Conservation (phyloP, 352 stramenopile genomes). For the Pythium vanterpoolii region DNA sequence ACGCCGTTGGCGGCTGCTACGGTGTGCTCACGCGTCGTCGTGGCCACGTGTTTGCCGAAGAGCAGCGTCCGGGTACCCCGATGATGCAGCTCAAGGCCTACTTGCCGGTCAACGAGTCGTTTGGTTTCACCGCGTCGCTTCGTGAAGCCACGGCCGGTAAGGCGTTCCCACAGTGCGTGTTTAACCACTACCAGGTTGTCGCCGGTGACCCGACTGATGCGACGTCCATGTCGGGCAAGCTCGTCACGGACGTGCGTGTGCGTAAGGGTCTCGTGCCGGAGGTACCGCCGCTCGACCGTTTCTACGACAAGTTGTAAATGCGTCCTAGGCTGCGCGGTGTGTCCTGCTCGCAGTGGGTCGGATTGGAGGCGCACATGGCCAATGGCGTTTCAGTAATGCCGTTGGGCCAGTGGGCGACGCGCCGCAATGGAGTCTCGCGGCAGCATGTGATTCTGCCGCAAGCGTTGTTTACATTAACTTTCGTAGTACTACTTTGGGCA, state of each 20-base stretch:
- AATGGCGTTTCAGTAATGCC: too few species aligned
- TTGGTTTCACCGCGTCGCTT: conserved; percentile 99
- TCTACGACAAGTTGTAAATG: conserved; percentile 99
- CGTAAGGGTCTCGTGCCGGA: conserved; percentile 97
- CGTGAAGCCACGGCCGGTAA: conserved; percentile 98
- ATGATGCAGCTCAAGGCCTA: conserved; percentile 99
- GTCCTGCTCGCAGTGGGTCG: background rate
- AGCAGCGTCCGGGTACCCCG: conserved; percentile 96
- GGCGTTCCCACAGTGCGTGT: conserved; percentile 99
- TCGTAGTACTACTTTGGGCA: conserved; percentile 24
- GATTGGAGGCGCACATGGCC: too few species aligned
- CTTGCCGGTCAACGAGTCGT: conserved; percentile 99
- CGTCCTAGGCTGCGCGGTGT: background rate
- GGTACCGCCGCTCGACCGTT: conserved; percentile 97
- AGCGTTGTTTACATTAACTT: conserved; percentile 32
- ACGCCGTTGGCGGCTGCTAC: conserved; percentile 99
- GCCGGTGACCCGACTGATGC: conserved; percentile 89
- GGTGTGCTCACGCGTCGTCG: conserved; percentile 97
- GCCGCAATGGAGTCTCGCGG: too few species aligned
- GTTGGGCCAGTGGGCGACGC: too few species aligned
- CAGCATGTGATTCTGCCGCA: conserved; percentile 20
- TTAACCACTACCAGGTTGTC: conserved; percentile 99
- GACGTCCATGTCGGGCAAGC: conserved; percentile 94
- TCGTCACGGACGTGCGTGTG: conserved; percentile 93
- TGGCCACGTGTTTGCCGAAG: conserved; percentile 99